Conservation (phyloP, 2,329 filamentous ascomycete genomes). For the Fusarium longipes region DNA sequence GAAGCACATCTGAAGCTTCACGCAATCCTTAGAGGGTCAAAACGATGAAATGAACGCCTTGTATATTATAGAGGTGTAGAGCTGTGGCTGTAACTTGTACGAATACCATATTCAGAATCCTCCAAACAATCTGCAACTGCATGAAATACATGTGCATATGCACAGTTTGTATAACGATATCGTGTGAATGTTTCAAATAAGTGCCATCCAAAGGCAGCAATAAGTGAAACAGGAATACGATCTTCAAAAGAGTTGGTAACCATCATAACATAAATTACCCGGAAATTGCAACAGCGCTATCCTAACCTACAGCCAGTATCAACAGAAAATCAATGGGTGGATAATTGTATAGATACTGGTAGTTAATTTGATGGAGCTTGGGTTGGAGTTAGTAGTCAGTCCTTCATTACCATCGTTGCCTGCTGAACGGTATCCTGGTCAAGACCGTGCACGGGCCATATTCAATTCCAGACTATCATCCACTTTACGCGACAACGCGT, state of each 20-base stretch:
- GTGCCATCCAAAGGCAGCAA: background rate
- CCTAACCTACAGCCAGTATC: no score
- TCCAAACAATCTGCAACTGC: background rate
- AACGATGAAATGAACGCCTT: constrained; percentile 32
- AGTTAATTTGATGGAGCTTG: background rate
- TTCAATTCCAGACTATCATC: constrained; percentile 23
- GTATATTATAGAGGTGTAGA: constrained; percentile 43
- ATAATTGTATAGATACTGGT: no score
- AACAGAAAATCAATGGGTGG: no score
- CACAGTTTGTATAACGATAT: background rate
- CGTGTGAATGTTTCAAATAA: background rate
- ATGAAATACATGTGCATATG: background rate
- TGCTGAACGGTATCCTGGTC: constrained; percentile 19
- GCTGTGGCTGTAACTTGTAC: constrained; percentile 43
- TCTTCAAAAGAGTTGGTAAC: no score
- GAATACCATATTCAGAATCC: constrained; percentile 38
- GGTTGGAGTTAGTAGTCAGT: background rate
- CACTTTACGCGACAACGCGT: constrained; percentile 57
- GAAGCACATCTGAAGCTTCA: constrained; percentile 51
- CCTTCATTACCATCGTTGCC: constrained; percentile 21
- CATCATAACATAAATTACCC: no score
- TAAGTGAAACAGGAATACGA: no score
- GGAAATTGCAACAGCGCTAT: no score
- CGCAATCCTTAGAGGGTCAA: constrained; percentile 38
- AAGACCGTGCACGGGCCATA: constrained; percentile 39